These are phyloP conservation scores for Paramyrothecium roridum DNA, from an alignment of 2,329 filamentous ascomycete genomes.

Conservation along the genomic window DNA sequence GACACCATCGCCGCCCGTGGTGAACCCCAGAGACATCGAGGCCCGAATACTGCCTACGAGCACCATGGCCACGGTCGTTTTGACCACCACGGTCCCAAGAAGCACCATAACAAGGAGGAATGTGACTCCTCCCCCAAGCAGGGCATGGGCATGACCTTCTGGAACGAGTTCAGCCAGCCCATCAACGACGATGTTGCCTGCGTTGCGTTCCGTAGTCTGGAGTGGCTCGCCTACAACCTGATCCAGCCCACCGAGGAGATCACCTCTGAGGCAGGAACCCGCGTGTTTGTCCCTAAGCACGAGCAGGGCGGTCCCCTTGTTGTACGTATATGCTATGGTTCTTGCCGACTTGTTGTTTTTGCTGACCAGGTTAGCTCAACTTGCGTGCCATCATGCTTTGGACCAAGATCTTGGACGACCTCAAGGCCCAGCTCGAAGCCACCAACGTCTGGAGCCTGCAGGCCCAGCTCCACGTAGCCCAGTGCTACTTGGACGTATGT, in stretches of 20 bases:
- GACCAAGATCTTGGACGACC: background rate
- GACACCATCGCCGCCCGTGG: background rate
- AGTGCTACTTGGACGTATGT: conserved; percentile 8
- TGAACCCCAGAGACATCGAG: background rate
- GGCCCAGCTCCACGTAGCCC: conserved; percentile 3
- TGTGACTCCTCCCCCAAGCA: background rate
- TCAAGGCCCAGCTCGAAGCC: conserved; percentile 1
- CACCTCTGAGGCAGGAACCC: background rate
- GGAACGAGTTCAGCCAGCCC: conserved; percentile 1
- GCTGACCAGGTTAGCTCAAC: conserved; percentile 3
- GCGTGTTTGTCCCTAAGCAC: conserved; percentile 1
- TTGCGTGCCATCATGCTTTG: conserved; percentile 4
- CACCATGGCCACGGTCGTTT: background rate
- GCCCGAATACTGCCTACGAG: background rate
- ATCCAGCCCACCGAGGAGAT: conserved; percentile 2
- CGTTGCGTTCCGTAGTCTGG: conserved; percentile 2
- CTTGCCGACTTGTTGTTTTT: background rate
- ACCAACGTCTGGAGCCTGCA: background rate
- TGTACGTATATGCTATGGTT: background rate
- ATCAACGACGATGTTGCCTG: conserved; percentile 3
- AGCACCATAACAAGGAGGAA: background rate
- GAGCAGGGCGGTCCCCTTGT: conserved; percentile 3
- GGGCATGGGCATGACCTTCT: background rate
- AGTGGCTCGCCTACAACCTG: conserved; percentile 5
- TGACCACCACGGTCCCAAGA: background rate